phyloP scores from a whole-genome alignment of 805 yeast species.

The Hanseniaspora mollemarum region DNA sequence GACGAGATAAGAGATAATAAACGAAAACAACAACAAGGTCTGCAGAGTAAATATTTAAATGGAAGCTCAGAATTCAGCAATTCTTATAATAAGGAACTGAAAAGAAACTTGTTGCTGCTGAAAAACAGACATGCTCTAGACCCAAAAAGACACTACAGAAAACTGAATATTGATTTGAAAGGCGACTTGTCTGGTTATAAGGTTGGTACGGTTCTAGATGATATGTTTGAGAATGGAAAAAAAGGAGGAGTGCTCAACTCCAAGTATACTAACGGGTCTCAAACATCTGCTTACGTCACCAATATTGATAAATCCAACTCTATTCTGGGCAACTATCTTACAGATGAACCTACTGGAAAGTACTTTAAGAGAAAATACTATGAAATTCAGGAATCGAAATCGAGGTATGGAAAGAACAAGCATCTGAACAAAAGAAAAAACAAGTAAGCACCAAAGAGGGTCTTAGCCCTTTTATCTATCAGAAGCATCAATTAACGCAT shows the following conservation, averaged over 20 bases:
- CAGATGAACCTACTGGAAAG: slow-evolving; percentile 53
- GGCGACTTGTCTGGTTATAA: slow-evolving; percentile 68
- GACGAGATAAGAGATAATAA: slow-evolving; percentile 5
- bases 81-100: slow-evolving; percentile 55
- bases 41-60: slow-evolving; percentile 1
- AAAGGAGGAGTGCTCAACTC: slow-evolving; percentile 30
- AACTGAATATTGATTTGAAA: slow-evolving; percentile 48
- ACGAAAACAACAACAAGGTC: slow-evolving; percentile 14
- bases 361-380: slow-evolving; percentile 77
- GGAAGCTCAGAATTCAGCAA: slow-evolving; percentile 39
- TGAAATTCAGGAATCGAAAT: slow-evolving; percentile 59
- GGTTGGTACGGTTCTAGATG: slow-evolving; percentile 78
- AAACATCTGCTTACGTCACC: slow-evolving; percentile 38
- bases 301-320: slow-evolving; percentile 66
- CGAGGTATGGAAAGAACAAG: slow-evolving; percentile 24
- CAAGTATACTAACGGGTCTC: slow-evolving; percentile 9
- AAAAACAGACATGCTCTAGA: slow-evolving; percentile 85
- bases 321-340: slow-evolving; percentile 69
- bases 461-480: too few relatives aligned
- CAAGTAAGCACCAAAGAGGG: too few relatives aligned
- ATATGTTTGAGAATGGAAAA: slow-evolving; percentile 59
- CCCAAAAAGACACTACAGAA: slow-evolving; percentile 90
- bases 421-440: slow-evolving; percentile 40
- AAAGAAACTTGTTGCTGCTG: slow-evolving; percentile 65
- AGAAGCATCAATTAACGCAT: too few relatives aligned